Percentiles rank a stretch among this genome's conserved stretches.
phyloP scores from a whole-genome alignment of 2,329 filamentous ascomycete species.

The Microascus cirrosus region DNA sequence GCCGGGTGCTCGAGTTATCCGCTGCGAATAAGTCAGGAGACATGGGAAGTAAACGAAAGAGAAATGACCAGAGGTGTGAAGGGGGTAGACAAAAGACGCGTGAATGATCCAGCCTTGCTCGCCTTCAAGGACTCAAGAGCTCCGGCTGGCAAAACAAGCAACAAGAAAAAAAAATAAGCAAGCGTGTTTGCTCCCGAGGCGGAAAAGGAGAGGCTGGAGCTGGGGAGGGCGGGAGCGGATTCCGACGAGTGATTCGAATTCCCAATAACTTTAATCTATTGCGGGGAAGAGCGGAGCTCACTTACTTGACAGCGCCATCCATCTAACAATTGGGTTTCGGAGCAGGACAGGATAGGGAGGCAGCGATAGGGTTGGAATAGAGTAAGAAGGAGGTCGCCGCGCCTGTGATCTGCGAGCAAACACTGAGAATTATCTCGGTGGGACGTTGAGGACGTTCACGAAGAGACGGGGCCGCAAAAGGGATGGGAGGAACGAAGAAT shows the following conservation, averaged over 20 bases:
- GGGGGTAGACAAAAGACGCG: neutral
- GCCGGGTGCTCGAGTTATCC: conserved; percentile 1
- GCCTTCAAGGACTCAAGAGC: neutral
- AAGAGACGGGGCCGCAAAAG: neutral
- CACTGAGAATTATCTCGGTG: too few relatives aligned
- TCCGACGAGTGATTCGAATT: neutral
- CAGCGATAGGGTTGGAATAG: neutral
- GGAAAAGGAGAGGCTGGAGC: neutral
- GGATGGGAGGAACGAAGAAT: neutral
- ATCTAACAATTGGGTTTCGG: conserved; percentile 3
- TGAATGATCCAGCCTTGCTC: neutral
- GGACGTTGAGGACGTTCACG: neutral
- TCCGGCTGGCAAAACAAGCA: neutral
- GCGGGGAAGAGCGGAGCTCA: neutral
- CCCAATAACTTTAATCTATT: neutral
- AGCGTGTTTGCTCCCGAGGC: neutral
- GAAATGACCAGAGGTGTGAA: neutral
- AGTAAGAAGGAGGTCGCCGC: neutral
- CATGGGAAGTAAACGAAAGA: neutral
- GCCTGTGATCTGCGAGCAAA: too few relatives aligned
- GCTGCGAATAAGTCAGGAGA: neutral
- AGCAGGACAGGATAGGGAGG: neutral
- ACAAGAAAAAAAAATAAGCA: neutral
- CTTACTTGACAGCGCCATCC: conserved; percentile 8
- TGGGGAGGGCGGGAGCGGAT: neutral